phyloP scores from a whole-genome alignment of 2,329 filamentous ascomycete genomes.

The Microdochium nivale region DNA sequence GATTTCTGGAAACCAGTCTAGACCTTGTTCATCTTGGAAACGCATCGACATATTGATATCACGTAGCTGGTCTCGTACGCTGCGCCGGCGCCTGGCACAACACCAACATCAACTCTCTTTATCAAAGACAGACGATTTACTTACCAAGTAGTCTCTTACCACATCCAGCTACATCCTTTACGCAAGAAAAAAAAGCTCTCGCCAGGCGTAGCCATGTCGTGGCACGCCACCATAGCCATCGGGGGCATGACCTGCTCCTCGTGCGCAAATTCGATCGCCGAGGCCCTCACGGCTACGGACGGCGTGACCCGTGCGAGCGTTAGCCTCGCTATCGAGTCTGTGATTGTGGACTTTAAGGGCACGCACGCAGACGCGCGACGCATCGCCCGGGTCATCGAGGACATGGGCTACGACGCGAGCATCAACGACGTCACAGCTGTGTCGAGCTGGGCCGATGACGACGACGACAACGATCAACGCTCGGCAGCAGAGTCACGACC shows the following conservation, averaged over 20 bases:
- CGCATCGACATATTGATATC: no score
- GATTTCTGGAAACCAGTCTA: no score
- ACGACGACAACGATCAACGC: constrained; percentile 16
- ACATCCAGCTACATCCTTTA: no score
- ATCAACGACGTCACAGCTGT: constrained; percentile 41
- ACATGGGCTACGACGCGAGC: constrained; percentile 57
- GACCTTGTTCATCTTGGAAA: no score
- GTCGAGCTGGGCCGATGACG: constrained; percentile 8
- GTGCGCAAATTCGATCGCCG: constrained; percentile 55
- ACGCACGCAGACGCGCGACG: constrained; percentile 31
- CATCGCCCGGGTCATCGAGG: constrained; percentile 46
- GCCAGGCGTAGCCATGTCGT: constrained; percentile 5
- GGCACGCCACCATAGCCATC: constrained; percentile 38
- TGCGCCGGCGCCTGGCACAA: no score
- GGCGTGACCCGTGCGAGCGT: constrained; percentile 45
- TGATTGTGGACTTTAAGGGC: constrained; percentile 47
- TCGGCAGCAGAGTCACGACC: constrained; percentile 43
- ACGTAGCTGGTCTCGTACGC: no score
- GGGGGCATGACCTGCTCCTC: constrained; percentile 68
- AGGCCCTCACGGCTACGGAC: constrained; percentile 48
- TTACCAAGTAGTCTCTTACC: no score
- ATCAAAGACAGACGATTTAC: no score
- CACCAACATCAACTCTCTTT: no score
- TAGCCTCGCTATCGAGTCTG: constrained; percentile 61
- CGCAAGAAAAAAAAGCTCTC: no score